These are phyloP conservation scores for Pelargonium citronellum DNA, from an alignment of 441 rosid genomes.

Conservation along the genomic window DNA sequence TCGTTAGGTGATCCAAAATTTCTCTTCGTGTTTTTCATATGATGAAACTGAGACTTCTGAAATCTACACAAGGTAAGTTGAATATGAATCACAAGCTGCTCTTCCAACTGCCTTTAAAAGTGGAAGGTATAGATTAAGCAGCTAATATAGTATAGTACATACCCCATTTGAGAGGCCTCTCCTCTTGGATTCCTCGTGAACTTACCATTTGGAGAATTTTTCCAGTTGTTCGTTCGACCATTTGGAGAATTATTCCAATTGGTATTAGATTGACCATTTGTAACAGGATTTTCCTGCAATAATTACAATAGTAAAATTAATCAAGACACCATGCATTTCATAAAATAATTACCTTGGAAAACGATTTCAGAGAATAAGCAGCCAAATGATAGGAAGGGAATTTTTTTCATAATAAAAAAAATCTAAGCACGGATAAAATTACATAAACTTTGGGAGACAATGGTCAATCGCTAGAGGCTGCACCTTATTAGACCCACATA, in stretches of 20 bases:
- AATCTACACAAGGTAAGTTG: conserved; percentile 36
- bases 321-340: conserved; percentile 3
- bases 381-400: background rate
- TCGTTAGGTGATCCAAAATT: conserved; percentile 37
- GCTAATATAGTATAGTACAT: conserved; percentile 18
- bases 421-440: background rate
- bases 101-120: conserved; percentile 11
- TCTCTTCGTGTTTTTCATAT: conserved; percentile 37
- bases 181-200: conserved; percentile 27
- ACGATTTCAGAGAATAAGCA: background rate
- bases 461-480: background rate
- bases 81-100: conserved; percentile 15
- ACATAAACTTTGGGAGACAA: background rate
- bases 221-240: conserved; percentile 25
- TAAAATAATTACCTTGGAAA: conserved; percentile 5
- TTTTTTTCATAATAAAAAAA: background rate
- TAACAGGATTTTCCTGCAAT: conserved; percentile 42
- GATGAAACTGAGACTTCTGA: conserved; percentile 50
- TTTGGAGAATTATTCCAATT: conserved; percentile 33
- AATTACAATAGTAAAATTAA: conserved; percentile 24
- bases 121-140: conserved; percentile 13
- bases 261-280: conserved; percentile 28
- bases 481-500: background rate
- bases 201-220: conserved; percentile 30
- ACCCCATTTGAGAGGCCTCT: conserved; percentile 29